Conservation (phyloP, 306 rosid species). For the Vachellia collinsii region DNA sequence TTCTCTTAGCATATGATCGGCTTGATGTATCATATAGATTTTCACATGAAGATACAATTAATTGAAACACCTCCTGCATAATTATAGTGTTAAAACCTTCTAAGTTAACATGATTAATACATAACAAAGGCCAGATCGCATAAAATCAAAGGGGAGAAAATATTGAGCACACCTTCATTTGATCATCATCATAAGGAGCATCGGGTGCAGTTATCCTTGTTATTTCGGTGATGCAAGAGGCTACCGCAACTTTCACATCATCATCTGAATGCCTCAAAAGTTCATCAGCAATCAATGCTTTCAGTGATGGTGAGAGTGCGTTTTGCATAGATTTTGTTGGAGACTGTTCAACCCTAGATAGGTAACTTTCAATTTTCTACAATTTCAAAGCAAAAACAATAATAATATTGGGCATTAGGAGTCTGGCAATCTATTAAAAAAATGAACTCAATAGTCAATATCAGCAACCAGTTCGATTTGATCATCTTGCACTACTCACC, state of each 20-base stretch:
- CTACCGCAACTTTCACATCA: slow-evolving; percentile 84
- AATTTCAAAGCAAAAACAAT: slow-evolving; percentile 28
- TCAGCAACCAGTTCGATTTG: background rate
- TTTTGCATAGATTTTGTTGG: slow-evolving; percentile 64
- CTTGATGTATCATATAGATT: slow-evolving; percentile 67
- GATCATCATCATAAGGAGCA: slow-evolving; percentile 86
- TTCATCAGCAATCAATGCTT: slow-evolving; percentile 60
- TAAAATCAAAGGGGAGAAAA: slow-evolving; percentile 4
- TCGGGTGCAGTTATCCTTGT: slow-evolving; percentile 95
- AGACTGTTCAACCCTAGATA: slow-evolving; percentile 78
- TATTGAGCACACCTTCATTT: slow-evolving; percentile 70
- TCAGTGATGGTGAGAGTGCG: slow-evolving; percentile 68
- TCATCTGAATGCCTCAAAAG: slow-evolving; percentile 65
- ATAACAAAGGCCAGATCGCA: background rate
- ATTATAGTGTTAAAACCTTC: slow-evolving; percentile 10
- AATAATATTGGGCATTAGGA: background rate
- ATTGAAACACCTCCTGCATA: slow-evolving; percentile 75
- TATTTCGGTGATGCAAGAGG: slow-evolving; percentile 89
- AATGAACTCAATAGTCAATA: too few species aligned
- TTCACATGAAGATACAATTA: slow-evolving; percentile 91
- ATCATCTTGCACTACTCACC: slow-evolving; percentile 9
- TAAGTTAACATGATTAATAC: background rate
- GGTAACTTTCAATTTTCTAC: slow-evolving; percentile 63
- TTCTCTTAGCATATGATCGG: slow-evolving; percentile 71
- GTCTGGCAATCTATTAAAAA: too few species aligned